Conservation (phyloP, 345 rosid genomes). For the Reutealis trisperma region DNA sequence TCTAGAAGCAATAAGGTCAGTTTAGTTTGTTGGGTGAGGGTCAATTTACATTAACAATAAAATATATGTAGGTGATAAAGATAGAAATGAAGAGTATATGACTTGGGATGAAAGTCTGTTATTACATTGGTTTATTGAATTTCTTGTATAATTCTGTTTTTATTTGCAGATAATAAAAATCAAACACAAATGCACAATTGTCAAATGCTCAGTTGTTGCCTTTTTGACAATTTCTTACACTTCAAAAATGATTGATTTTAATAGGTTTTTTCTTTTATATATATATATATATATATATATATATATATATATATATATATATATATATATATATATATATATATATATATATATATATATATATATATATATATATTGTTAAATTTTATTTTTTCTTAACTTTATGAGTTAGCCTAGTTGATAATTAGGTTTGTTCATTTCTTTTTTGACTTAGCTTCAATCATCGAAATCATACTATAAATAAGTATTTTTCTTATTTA, state of each 20-base stretch:
- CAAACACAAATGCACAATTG: background rate
- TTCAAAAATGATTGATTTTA: background rate
- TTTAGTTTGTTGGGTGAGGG: background rate
- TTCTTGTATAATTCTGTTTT: background rate
- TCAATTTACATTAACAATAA: background rate
- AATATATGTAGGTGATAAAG: background rate
- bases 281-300: too few relatives aligned
- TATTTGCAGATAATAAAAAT: background rate
- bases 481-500: too few relatives aligned
- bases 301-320: too few relatives aligned
- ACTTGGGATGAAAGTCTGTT: background rate
- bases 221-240: background rate
- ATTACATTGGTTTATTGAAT: background rate
- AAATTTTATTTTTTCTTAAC: too few relatives aligned
- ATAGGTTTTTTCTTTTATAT: background rate
- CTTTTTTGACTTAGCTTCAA: too few relatives aligned
- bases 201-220: background rate
- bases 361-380: too few relatives aligned
- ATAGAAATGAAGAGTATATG: background rate
- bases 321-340: too few relatives aligned
- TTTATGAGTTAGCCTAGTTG: too few relatives aligned
- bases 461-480: too few relatives aligned
- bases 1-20: background rate
- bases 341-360: too few relatives aligned
- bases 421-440: too few relatives aligned